These are phyloP conservation scores for Pilaira anomala DNA, from an alignment of 192 early-diverging fungal genomes.

Conservation along the genomic window DNA sequence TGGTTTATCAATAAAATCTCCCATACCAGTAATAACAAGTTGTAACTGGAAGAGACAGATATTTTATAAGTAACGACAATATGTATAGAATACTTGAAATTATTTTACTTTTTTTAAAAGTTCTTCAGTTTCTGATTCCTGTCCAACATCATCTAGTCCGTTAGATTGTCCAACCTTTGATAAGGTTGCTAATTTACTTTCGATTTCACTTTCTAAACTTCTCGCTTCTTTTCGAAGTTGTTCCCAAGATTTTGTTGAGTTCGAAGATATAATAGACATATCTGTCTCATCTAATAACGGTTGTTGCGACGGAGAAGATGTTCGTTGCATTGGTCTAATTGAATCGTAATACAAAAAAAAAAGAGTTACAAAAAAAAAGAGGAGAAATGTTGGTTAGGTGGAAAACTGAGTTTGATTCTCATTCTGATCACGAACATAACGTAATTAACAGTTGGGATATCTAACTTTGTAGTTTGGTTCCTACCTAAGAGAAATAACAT, in stretches of 20 bases:
- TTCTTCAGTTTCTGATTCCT: constrained; percentile 34
- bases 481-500: too few species aligned
- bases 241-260: constrained; percentile 54
- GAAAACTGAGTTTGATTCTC: too few species aligned
- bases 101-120: constrained; percentile 1
- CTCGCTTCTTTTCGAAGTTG: constrained; percentile 65
- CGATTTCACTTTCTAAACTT: constrained; percentile 69
- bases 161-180: constrained; percentile 42
- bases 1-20: constrained; percentile 54
- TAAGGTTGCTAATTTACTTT: constrained; percentile 57
- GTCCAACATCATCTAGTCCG: constrained; percentile 14
- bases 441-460: too few species aligned
- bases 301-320: constrained; percentile 21
- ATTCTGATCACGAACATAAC: too few species aligned
- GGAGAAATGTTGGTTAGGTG: too few species aligned
- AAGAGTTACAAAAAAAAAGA: too few species aligned
- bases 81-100: not conserved
- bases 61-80: not conserved
- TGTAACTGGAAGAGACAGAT: constrained; percentile 59
- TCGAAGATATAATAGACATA: constrained; percentile 6
- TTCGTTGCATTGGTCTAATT: constrained; percentile 4
- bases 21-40: constrained; percentile 59
- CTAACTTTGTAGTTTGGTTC: too few species aligned
- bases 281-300: constrained; percentile 23
- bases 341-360: too few species aligned